Evolutionary conservation across 129 eudicot species (phyloP).

Genomic region (Ambrosia artemisiifolia): DNA sequence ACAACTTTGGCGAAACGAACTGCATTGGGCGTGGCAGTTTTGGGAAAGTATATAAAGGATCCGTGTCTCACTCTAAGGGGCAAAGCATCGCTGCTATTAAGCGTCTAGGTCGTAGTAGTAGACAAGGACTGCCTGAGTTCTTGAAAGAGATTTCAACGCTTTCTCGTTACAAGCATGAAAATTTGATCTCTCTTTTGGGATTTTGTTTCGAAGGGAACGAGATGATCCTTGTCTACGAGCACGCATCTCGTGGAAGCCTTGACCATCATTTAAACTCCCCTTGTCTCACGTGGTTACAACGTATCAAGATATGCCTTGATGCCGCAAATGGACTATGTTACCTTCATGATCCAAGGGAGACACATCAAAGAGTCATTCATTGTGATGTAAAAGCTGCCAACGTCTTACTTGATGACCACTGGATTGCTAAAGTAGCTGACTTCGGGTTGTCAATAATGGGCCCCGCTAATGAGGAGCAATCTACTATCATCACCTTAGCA

Average conservation of each 20-base stretch:
- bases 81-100: no score
- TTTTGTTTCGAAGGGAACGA: neutral
- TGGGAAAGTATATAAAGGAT: no score
- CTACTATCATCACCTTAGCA: neutral
- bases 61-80: no score
- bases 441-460: constrained; percentile 16
- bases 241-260: no score
- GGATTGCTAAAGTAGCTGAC: constrained; percentile 31
- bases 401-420: constrained; percentile 25
- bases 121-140: neutral
- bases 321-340: constrained; percentile 27
- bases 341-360: constrained; percentile 25
- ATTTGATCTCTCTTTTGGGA: constrained; percentile 10
- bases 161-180: constrained; percentile 9
- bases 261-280: no score
- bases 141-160: constrained; percentile 2
- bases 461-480: neutral
- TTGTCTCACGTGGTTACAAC: no score
- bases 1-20: no score
- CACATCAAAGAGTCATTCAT: constrained; percentile 31
- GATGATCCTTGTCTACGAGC: no score
- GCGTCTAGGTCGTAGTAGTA: neutral
- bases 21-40: no score
- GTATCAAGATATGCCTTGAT: no score
- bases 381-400: constrained; percentile 32